These are phyloP conservation scores for Climacium dendroides DNA, from an alignment of 225 moss, liverwort and hornwort species.

Conservation along the genomic window DNA sequence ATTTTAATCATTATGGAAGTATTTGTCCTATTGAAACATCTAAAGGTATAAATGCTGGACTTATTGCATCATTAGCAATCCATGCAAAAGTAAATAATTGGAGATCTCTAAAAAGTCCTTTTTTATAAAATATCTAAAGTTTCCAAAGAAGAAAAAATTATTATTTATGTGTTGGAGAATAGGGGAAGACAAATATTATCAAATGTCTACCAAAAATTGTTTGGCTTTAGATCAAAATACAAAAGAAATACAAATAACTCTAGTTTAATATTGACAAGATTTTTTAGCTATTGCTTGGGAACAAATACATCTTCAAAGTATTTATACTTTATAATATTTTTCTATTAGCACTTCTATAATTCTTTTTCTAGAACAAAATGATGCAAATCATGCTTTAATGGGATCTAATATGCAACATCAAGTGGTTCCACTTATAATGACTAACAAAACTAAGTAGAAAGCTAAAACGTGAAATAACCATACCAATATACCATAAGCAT, in stretches of 20 bases:
- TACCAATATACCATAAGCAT: too few relatives aligned
- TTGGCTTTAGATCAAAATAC: too few relatives aligned
- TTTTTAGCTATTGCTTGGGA: not conserved
- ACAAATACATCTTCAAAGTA: not conserved
- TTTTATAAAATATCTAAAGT: too few relatives aligned
- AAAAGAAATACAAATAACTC: not conserved
- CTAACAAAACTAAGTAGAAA: too few relatives aligned
- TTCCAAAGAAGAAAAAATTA: not conserved
- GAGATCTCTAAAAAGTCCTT: too few relatives aligned
- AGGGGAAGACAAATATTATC: not conserved
- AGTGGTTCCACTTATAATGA: not conserved
- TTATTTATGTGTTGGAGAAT: not conserved
- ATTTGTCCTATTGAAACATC: not conserved
- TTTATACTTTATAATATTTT: not conserved
- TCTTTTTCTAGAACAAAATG: not conserved
- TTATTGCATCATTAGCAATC: not conserved
- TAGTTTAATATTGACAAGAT: not conserved
- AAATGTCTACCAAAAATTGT: fast-evolving
- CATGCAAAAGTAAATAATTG: too few relatives aligned
- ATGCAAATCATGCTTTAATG: not conserved
- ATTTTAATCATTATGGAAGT: not conserved
- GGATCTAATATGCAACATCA: not conserved
- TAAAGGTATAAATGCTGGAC: not conserved
- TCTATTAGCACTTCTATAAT: too few relatives aligned
- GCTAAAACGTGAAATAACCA: too few relatives aligned